phyloP scores from a whole-genome alignment of 2,329 filamentous ascomycete genomes.

The Apiospora koreana region DNA sequence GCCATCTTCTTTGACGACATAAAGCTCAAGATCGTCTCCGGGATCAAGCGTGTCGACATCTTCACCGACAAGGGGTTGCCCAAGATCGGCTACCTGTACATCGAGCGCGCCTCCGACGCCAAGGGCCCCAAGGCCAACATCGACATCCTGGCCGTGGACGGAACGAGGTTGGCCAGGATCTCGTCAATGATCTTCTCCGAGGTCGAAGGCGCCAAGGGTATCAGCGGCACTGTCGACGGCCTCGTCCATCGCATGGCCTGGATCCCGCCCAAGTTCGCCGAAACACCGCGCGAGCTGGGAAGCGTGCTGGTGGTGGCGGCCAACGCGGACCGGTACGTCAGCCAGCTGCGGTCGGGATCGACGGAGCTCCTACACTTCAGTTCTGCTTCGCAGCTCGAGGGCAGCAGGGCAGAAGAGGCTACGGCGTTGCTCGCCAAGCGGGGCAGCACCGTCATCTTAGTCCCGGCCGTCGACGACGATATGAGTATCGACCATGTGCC shows the following conservation, averaged over 20 bases:
- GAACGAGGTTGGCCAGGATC: constrained; percentile 32
- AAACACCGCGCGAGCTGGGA: too few species aligned
- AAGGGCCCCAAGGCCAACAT: constrained; percentile 32
- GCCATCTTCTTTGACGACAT: constrained; percentile 39
- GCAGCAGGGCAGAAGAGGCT: too few species aligned
- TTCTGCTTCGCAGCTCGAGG: too few species aligned
- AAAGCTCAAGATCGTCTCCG: constrained; percentile 35
- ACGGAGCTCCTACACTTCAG: too few species aligned
- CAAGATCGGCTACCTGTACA: constrained; percentile 36
- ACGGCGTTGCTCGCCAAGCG: too few species aligned
- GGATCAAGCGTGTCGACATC: constrained; percentile 5
- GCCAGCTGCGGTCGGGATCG: constrained; percentile 14
- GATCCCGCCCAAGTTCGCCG: constrained; percentile 23
- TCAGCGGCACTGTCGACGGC: constrained; percentile 23
- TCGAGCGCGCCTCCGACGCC: constrained; percentile 29
- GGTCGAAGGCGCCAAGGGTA: constrained; percentile 33
- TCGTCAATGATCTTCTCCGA: constrained; percentile 39
- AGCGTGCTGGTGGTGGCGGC: too few species aligned
- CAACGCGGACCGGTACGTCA: constrained; percentile 29
- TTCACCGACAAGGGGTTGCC: constrained; percentile 24
- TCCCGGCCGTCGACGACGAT: too few species aligned
- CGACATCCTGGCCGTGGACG: constrained; percentile 22
- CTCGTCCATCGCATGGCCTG: constrained; percentile 40
- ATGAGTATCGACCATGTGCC: too few species aligned
- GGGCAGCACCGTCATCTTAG: too few species aligned